phyloP scores from a whole-genome alignment of 208 protist genomes.

The Cochliopodium minus region DNA sequence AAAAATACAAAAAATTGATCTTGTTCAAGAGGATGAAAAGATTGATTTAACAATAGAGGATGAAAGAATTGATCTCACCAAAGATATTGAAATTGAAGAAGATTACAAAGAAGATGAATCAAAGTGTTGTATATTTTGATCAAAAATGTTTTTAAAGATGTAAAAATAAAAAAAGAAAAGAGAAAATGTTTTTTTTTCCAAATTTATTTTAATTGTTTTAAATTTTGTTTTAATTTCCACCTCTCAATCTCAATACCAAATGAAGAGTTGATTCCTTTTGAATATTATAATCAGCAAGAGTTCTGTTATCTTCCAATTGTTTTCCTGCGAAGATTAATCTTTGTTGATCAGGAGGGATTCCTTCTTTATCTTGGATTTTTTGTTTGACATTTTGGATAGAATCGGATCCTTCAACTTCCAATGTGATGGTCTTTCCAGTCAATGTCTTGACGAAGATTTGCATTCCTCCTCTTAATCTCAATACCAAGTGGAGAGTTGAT shows the following conservation, averaged over 20 bases:
- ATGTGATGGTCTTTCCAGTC: slow-evolving; percentile 22
- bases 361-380: slow-evolving; percentile 25
- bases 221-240: slow-evolving; percentile 21
- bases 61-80: no score
- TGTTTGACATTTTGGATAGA: slow-evolving; percentile 16
- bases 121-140: no score
- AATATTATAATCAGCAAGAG: slow-evolving; percentile 66
- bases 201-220: no score
- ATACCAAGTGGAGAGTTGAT: slow-evolving; percentile 66
- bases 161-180: no score
- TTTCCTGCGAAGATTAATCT: slow-evolving; percentile 65
- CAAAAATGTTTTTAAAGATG: no score
- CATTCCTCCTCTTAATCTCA: slow-evolving; percentile 43
- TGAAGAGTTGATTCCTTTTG: slow-evolving; percentile 79
- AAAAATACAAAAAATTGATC: no score
- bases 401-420: slow-evolving; percentile 16
- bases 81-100: no score
- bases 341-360: slow-evolving; percentile 27
- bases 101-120: no score
- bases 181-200: no score
- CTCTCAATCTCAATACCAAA: slow-evolving; percentile 60
- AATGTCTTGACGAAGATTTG: slow-evolving; percentile 32
- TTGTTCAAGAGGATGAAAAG: no score
- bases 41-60: no score
- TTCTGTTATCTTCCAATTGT: slow-evolving; percentile 65